Evolutionary conservation across 345 rosid species (phyloP), one percentile per base, ranked within the genome.

Genomic region (Eutrema yunnanense): DNA sequence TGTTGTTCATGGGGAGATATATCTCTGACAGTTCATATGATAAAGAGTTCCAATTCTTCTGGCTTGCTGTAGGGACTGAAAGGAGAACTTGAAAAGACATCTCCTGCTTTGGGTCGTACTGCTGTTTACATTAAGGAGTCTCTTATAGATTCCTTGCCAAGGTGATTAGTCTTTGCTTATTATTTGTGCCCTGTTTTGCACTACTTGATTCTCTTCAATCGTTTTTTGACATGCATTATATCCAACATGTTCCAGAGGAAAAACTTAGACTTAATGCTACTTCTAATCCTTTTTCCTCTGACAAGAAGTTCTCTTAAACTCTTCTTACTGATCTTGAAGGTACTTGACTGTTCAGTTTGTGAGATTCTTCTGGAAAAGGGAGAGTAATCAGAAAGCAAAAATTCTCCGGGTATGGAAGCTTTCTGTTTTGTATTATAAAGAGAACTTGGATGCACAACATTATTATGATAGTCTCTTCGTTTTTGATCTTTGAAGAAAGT

Each of bases 321-420:
- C 14, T 44, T 57, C 27, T 49, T 72, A 53, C 60, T 69, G 27
- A 54, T 73, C 73, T 69, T 72, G 67, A 75, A 96, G 99, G 89
- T 96, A 96, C 82, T 78, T 90, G 80, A 90, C 98, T 27, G 84
- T 96, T 82, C 99, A 96, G 82, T 92, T 96, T 82, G 98, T 96
- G 57, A 91, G 95, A 3, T 96, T 96, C 82, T 96, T 96, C 90
- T 96, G 97, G 99, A 96, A 92, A 86, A 86, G 99, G 76, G 98
- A 96, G 72, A 87, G 92, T 54, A 96, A 92, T 82, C 97, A 92
- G 82, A 96, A 96, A 80, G 99, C 98, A 61, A 96, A 96, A 80
- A 96, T 96, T 78, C 83, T 96, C 69, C 81, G 97, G 88, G 99
- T 96, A 85, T 41, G 54, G 11, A 48, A 42, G 36, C 65, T 60